phyloP scores from a whole-genome alignment of 2,329 filamentous ascomycete genomes.

The Anisogramma anomala region DNA sequence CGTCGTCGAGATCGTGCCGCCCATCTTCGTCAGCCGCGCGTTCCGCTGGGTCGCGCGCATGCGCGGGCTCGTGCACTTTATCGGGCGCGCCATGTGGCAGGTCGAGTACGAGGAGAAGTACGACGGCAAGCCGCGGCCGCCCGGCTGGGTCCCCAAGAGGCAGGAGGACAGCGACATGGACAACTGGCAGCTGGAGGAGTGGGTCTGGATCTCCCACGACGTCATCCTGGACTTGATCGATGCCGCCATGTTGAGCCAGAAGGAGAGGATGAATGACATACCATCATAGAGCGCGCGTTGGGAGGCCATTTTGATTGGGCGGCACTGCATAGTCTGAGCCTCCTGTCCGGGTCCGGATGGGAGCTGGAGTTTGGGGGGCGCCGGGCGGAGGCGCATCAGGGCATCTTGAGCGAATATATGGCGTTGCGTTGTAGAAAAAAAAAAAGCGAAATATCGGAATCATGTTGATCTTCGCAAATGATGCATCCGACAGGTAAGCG shows the following conservation, averaged over 20 bases:
- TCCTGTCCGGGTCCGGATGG: no score
- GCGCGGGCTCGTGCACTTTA: constrained; percentile 10
- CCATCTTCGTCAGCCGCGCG: constrained; percentile 1
- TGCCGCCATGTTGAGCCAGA: constrained; percentile 10
- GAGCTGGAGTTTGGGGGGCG: no score
- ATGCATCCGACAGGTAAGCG: no score
- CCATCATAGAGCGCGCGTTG: no score
- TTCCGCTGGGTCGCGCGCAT: constrained; percentile 11
- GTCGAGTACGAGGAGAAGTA: constrained; percentile 7
- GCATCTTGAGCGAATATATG: no score
- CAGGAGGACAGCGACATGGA: not conserved
- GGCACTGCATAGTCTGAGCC: no score
- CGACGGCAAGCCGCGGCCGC: constrained; percentile 4
- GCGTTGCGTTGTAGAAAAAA: no score
- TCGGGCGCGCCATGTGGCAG: constrained; percentile 7
- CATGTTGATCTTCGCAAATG: no score
- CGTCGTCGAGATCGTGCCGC: constrained; percentile 13
- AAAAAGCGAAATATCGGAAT: no score
- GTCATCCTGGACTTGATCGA: constrained; percentile 15
- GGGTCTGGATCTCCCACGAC: constrained; percentile 16
- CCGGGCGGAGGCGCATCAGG: no score
- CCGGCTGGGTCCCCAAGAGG: constrained; percentile 3
- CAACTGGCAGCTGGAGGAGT: constrained; percentile 16
- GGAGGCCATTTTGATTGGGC: no score
- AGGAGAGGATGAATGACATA: not conserved